These are phyloP conservation scores for Marvania coccoides DNA, from an alignment of 139 green algal genomes.

Conservation along the genomic window DNA sequence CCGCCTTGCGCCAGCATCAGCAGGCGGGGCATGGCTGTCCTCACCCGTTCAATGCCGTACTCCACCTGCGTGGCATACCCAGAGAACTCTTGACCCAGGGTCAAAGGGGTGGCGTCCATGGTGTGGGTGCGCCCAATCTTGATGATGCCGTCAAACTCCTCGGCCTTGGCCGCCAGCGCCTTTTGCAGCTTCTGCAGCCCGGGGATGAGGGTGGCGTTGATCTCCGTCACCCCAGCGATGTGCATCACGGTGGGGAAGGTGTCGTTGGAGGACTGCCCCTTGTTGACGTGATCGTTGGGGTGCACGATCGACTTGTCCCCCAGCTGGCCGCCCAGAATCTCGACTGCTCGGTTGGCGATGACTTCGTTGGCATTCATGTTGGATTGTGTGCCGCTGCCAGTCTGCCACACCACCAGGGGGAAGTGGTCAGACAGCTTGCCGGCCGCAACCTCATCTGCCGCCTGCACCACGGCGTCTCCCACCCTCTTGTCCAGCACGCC, in stretches of 20 bases:
- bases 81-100: constrained; percentile 91
- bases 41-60: constrained; percentile 69
- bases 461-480: constrained; percentile 60
- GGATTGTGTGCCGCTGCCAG: constrained; percentile 85
- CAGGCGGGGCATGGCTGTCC: constrained; percentile 59
- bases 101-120: constrained; percentile 90
- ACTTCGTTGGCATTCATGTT: constrained; percentile 99
- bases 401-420: constrained; percentile 92
- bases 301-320: constrained; percentile 81
- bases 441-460: constrained; percentile 68
- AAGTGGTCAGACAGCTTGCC: constrained; percentile 88
- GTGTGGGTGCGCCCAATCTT: constrained; percentile 96
- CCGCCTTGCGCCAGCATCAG: constrained; percentile 82
- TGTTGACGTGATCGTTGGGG: constrained; percentile 98
- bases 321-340: constrained; percentile 73
- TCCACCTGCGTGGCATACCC: constrained; percentile 82
- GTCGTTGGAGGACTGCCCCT: constrained; percentile 91
- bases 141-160: constrained; percentile 80
- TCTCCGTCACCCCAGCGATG: constrained; percentile 75
- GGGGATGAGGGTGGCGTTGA: constrained; percentile 62
- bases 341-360: constrained; percentile 77
- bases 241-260: constrained; percentile 96
- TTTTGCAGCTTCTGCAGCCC: constrained; percentile 59
- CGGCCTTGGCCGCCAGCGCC: constrained; percentile 57
- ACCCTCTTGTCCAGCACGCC: constrained; percentile 53